Conservation (phyloP, 805 yeast genomes). For the Millerozyma acaciae region DNA sequence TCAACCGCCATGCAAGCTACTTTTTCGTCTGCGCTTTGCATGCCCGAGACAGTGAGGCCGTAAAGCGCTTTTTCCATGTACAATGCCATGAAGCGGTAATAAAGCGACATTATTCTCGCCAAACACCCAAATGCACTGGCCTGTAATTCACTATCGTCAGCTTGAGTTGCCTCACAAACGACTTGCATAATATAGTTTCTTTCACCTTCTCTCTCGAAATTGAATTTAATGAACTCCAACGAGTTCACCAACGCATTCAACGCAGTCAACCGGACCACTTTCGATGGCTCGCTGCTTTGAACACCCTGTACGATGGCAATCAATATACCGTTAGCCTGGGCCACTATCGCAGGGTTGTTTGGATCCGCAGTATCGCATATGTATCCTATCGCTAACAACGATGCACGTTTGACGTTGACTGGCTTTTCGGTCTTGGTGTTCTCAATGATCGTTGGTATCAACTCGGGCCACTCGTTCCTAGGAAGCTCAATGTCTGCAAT, state of each 20-base stretch:
- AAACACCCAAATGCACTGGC: constrained; percentile 95
- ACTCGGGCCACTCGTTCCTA: constrained; percentile 79
- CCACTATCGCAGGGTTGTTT: constrained; percentile 63
- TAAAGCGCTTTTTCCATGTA: constrained; percentile 97
- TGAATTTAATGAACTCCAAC: constrained; percentile 79
- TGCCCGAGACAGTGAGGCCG: constrained; percentile 84
- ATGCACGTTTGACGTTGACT: constrained; percentile 77
- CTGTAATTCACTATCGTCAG: constrained; percentile 74
- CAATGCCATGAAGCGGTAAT: constrained; percentile 84
- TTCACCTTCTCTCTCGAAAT: constrained; percentile 91
- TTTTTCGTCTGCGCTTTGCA: constrained; percentile 77
- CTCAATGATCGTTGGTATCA: constrained; percentile 78
- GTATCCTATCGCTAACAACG: constrained; percentile 86
- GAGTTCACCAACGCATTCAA: constrained; percentile 89
- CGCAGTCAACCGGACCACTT: constrained; percentile 81
- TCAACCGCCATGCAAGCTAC: constrained; percentile 98
- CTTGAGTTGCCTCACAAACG: constrained; percentile 98
- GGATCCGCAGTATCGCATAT: constrained; percentile 96
- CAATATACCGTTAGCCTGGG: constrained; percentile 86
- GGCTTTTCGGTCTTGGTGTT: constrained; percentile 80
- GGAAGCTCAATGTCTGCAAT: constrained; percentile 96
- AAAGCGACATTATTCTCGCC: constrained; percentile 84
- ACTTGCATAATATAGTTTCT: constrained; percentile 97
- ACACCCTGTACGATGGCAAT: constrained; percentile 98
- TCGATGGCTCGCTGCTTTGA: constrained; percentile 71